Conservation (phyloP, 2,329 filamentous ascomycete genomes). For the Nothophaeocryptopus gaeumannii region DNA sequence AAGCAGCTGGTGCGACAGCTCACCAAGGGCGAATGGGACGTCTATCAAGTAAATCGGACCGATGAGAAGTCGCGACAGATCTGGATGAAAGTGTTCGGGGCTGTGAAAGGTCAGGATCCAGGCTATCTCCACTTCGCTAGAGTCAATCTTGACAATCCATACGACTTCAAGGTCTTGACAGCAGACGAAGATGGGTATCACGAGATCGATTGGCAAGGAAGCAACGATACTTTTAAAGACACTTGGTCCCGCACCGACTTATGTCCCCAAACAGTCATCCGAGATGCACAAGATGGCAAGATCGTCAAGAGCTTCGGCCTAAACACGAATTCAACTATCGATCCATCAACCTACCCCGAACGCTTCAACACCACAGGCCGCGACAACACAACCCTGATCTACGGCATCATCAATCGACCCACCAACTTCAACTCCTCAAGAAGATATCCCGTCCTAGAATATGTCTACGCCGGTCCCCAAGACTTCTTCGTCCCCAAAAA, state of each 20-base stretch:
- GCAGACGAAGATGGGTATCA: slow-evolving; percentile 3
- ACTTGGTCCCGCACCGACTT: slow-evolving; percentile 2
- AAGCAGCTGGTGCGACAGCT: slow-evolving; percentile 2
- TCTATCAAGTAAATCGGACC: not conserved
- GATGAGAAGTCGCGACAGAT: slow-evolving; percentile 2
- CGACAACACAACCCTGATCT: slow-evolving; percentile 5
- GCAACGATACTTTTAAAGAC: not conserved
- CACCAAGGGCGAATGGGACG: slow-evolving; percentile 2
- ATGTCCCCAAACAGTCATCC: slow-evolving; percentile 3
- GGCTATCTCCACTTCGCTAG: slow-evolving; percentile 7
- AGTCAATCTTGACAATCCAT: slow-evolving; percentile 5
- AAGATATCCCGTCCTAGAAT: slow-evolving; percentile 9
- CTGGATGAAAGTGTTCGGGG: not conserved
- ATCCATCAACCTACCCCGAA: slow-evolving; percentile 2
- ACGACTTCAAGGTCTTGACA: slow-evolving; percentile 5
- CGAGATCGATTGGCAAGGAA: not conserved
- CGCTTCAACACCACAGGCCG: slow-evolving; percentile 7
- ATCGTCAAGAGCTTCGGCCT: not conserved
- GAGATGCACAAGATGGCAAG: not conserved
- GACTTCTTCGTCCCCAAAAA: not conserved
- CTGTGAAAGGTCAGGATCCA: slow-evolving; percentile 4
- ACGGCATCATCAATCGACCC: slow-evolving; percentile 7
- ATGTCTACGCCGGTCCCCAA: slow-evolving; percentile 4
- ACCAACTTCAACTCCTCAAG: not conserved
- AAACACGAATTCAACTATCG: not conserved